A percentile compares a stretch with the other conserved stretches of the same genome.
Evolutionary conservation across 208 protist genomes (phyloP).

Genomic region (Vickermania ingenoplastis): DNA sequence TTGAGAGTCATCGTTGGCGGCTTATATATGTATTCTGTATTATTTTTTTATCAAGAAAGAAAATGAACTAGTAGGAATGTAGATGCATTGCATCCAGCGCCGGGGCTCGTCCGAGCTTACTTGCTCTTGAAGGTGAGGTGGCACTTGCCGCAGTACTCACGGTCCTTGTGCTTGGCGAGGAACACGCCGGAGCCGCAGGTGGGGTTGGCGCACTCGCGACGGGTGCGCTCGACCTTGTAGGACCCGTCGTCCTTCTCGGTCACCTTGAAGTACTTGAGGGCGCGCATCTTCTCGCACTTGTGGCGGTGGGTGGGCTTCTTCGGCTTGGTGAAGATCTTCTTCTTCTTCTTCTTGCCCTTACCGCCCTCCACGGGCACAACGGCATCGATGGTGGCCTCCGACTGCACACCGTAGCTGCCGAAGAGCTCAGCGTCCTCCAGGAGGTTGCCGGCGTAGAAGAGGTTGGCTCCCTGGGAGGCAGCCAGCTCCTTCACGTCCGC

Average conservation of each 20-base stretch:
- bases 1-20: too few species aligned
- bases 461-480: constrained; percentile 54
- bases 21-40: constrained; percentile 11
- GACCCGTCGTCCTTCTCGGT: constrained; percentile 94
- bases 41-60: constrained; percentile 8
- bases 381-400: constrained; percentile 84
- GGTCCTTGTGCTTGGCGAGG: constrained; percentile 98
- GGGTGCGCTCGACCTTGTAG: constrained; percentile 94
- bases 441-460: constrained; percentile 86
- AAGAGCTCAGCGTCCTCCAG: constrained; percentile 72
- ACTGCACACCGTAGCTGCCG: constrained; percentile 57
- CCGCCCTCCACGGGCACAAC: constrained; percentile 85
- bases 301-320: constrained; percentile 98
- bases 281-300: constrained; percentile 99
- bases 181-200: constrained; percentile 97
- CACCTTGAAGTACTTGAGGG: constrained; percentile 99
- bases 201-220: constrained; percentile 92
- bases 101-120: constrained; percentile 14
- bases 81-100: constrained; percentile 9
- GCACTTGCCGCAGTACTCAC: constrained; percentile 99
- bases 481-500: constrained; percentile 72
- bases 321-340: constrained; percentile 99
- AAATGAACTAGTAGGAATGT: background rate
- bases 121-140: constrained; percentile 89
- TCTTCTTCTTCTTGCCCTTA: constrained; percentile 99